Conservation (phyloP, 2,329 filamentous ascomycete genomes). For the Trichoderma breve region DNA sequence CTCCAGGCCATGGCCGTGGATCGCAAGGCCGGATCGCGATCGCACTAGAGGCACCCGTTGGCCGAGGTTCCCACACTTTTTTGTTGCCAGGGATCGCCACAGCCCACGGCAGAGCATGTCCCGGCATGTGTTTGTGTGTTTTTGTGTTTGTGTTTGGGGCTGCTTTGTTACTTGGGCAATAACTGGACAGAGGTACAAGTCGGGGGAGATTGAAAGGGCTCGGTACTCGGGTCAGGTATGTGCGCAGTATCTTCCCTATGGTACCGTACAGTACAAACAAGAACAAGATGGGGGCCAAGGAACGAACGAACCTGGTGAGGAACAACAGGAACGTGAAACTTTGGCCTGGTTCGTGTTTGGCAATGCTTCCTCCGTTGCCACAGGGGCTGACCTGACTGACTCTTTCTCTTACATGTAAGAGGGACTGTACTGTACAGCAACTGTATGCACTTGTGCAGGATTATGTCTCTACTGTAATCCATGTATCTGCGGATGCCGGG, state of each 20-base stretch:
- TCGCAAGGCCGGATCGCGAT: conserved; percentile 16
- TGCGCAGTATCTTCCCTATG: background rate
- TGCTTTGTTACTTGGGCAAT: background rate
- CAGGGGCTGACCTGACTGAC: background rate
- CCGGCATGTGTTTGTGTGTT: background rate
- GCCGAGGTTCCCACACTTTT: background rate
- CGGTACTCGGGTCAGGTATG: background rate
- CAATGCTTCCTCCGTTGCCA: background rate
- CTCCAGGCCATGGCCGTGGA: background rate
- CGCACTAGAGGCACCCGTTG: conserved; percentile 1
- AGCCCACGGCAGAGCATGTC: background rate
- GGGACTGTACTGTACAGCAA: background rate
- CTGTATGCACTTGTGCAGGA: background rate
- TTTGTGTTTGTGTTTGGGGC: background rate
- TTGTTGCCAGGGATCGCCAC: background rate
- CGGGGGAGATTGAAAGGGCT: fast-evolving
- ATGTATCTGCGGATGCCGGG: background rate
- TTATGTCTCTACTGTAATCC: background rate
- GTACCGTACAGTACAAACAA: background rate
- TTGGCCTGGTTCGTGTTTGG: background rate
- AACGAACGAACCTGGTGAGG: background rate
- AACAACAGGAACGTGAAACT: background rate
- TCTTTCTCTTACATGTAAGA: background rate
- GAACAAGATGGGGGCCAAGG: background rate
- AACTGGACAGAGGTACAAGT: background rate